Evolutionary conservation across 2,329 filamentous ascomycete species (phyloP), one percentile per base, ranked within the genome.

Genomic region (Ascochyta lentis): DNA sequence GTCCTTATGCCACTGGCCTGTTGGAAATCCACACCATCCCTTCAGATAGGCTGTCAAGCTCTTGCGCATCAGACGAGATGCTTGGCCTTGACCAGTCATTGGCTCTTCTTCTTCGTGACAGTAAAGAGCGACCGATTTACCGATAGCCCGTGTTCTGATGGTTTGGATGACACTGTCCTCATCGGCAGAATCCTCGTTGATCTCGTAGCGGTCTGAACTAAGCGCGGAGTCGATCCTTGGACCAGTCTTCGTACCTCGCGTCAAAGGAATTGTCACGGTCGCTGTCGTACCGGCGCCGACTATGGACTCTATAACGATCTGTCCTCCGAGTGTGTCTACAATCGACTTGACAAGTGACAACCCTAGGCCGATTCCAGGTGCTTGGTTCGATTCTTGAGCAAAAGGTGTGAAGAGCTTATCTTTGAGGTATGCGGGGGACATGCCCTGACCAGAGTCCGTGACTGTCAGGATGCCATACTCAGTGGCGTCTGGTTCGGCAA

Each of bases 401-500:
- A 69, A 69, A 1, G 66, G 62, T 2, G 44, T 57, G 34, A 57
- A 68, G 19, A 68, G 52, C 22, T 58, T 50, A n/a, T 58, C 40
- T 49, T 60, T 40, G 4, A 68, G 49, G 29, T 61, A 69, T 16
- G 64, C 63, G 12, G 51, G 35, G 12, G 56, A 60, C 34, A 69
- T 69, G 6, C 66, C 66, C 16, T 56, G 61, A 2, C 66, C 66
- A 3, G 65, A 61, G 47, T 69, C 66, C 29, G 49, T 49, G 23
- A 68, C 59, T n/a, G 60, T 58, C 35, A 85, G 46, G 16, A 52
- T 9, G 2, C 38, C 33, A 4, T 33, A 26, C 23, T 57, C 49
- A 43, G 29, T 77, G 0, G 80, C 79, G 15, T 69, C 64, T 56
- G 0, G 78, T 81, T 56, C 82, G 6, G 12, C n/a, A 3, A n/a